phyloP scores from a whole-genome alignment of 208 protist genomes.

The Tritrichomonas musculus region DNA sequence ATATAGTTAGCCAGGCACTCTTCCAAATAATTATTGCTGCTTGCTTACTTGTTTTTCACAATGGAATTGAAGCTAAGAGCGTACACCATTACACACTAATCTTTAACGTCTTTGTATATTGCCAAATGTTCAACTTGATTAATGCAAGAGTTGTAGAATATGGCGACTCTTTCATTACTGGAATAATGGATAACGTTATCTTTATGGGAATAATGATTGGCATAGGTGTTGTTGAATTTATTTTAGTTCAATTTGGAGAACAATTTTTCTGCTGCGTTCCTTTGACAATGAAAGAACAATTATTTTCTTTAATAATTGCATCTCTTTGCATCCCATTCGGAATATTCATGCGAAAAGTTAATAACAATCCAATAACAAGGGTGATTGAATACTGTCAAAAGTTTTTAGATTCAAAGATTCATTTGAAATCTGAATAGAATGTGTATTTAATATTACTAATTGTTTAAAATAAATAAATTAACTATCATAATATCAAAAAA shows the following conservation, averaged over 20 bases:
- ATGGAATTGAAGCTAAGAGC: background rate
- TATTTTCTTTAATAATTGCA: background rate
- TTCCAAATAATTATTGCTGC: constrained; percentile 34
- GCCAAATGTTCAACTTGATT: constrained; percentile 49
- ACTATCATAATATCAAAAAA: no score
- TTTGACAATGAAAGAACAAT: background rate
- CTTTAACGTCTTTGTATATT: constrained; percentile 50
- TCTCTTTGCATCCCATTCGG: background rate
- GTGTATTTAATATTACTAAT: no score
- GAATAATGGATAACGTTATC: background rate
- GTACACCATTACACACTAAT: constrained; percentile 40
- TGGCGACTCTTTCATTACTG: background rate
- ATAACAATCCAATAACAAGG: no score
- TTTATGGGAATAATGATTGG: background rate
- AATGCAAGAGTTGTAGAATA: constrained; percentile 38
- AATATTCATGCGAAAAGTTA: background rate
- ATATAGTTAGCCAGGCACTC: background rate
- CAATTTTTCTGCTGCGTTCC: background rate
- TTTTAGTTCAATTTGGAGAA: background rate
- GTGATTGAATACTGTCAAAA: no score
- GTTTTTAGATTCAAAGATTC: no score
- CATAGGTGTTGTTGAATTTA: background rate
- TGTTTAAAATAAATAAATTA: no score
- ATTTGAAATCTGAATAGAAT: no score
- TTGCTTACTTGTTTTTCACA: constrained; percentile 51